Conservation (phyloP, 2,329 filamentous ascomycete species). For the Magnaporthiopsis incrustans region DNA sequence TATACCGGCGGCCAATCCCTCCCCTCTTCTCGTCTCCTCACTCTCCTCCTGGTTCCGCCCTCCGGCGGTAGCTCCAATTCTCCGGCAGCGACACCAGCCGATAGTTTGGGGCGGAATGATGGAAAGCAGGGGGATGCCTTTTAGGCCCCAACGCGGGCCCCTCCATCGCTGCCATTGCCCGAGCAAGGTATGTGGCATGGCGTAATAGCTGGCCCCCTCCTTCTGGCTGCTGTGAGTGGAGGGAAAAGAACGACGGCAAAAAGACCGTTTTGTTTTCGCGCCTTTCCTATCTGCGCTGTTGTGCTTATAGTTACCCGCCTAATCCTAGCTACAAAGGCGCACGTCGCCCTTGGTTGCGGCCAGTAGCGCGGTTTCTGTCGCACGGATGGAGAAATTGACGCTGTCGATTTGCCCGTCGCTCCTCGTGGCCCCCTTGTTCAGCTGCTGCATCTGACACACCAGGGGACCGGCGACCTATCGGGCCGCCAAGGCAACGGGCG, state of each 20-base stretch:
- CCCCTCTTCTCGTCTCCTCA: neutral
- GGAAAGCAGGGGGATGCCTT: neutral
- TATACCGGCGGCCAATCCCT: neutral
- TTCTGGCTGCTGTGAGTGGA: neutral
- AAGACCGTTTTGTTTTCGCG: neutral
- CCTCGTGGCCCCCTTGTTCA: neutral
- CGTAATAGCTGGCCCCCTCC: neutral
- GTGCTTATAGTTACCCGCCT: neutral
- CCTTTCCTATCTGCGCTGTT: neutral
- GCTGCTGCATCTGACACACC: neutral
- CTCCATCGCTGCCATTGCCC: neutral
- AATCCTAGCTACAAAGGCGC: neutral
- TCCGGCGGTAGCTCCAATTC: neutral
- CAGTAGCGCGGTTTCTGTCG: neutral
- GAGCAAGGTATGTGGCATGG: neutral
- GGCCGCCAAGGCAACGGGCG: neutral
- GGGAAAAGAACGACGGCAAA: neutral
- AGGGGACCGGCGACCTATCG: neutral
- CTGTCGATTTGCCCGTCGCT: neutral
- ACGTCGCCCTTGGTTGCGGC: neutral
- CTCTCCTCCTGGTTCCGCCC: neutral
- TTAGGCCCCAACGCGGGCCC: neutral
- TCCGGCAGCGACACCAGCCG: neutral
- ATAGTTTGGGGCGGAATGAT: neutral
- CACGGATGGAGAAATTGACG: neutral